Conservation (phyloP, 768 basidiomycete species). For the Tremella mesenterica region DNA sequence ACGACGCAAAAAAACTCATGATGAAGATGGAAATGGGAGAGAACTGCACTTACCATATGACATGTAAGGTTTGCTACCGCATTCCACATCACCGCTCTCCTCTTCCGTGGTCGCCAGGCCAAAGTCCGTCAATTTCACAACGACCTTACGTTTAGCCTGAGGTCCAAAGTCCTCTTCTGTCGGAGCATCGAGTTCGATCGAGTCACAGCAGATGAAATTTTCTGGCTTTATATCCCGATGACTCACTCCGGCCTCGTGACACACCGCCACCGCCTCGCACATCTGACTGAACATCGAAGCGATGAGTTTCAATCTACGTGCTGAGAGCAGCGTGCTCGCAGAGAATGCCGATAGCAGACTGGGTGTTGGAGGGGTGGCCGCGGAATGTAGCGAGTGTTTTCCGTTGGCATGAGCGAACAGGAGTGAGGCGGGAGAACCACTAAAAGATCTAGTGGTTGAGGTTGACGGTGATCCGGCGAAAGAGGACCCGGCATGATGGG, state of each 20-base stretch:
- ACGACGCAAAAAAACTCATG: neutral
- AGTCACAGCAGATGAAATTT: slow-evolving; percentile 53
- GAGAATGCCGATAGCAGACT: slow-evolving; percentile 73
- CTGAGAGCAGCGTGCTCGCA: slow-evolving; percentile 71
- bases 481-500: slow-evolving; percentile 24
- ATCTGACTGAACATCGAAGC: slow-evolving; percentile 97
- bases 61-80: slow-evolving; percentile 98
- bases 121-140: slow-evolving; percentile 96
- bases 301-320: slow-evolving; percentile 80
- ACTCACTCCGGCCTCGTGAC: slow-evolving; percentile 81
- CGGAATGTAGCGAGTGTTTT: slow-evolving; percentile 8
- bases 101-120: slow-evolving; percentile 83
- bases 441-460: slow-evolving; percentile 14
- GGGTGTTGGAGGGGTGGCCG: slow-evolving; percentile 68
- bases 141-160: slow-evolving; percentile 64
- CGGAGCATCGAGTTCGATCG: slow-evolving; percentile 36
- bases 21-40: neutral
- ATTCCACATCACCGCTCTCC: slow-evolving; percentile 91
- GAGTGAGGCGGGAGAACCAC: slow-evolving; percentile 30
- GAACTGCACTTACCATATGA: slow-evolving; percentile 64
- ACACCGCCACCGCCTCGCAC: slow-evolving; percentile 93
- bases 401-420: slow-evolving; percentile 36
- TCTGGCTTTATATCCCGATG: slow-evolving; percentile 99
- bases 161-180: slow-evolving; percentile 47
- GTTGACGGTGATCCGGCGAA: slow-evolving; percentile 29